Conservation (phyloP, 1,284 basidiomycete genomes). For the Moesziomyces antarcticus region DNA sequence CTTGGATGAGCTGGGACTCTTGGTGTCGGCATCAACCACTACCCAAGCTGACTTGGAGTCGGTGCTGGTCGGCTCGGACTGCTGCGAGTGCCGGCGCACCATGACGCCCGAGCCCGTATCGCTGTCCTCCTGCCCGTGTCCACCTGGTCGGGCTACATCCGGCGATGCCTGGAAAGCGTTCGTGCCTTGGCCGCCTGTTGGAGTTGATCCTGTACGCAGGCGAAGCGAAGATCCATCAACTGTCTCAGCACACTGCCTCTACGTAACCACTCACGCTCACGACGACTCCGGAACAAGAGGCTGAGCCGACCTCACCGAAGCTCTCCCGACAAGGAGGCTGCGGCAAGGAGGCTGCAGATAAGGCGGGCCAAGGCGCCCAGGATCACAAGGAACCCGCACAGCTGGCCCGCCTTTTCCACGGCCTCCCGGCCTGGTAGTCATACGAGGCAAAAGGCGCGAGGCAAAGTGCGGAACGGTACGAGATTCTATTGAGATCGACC, state of each 20-base stretch:
- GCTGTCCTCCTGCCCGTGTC: constrained; percentile 24
- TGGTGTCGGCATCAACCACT: constrained; percentile 30
- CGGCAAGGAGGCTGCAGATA: neutral
- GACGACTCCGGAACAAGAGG: neutral
- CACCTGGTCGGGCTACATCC: no score
- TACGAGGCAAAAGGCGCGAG: constrained; percentile 37
- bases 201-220: no score
- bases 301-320: constrained; percentile 5
- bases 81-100: constrained; percentile 19
- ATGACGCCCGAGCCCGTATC: constrained; percentile 39
- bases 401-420: constrained; percentile 27
- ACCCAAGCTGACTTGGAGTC: constrained; percentile 23
- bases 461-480: constrained; percentile 27
- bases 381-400: constrained; percentile 31
- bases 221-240: no score
- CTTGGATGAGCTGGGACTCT: constrained; percentile 15
- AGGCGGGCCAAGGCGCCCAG: constrained; percentile 20
- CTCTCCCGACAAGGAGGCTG: neutral
- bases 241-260: neutral
- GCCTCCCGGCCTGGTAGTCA: constrained; percentile 32
- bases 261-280: neutral
- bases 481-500: constrained; percentile 37
- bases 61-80: constrained; percentile 16
- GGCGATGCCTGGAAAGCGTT: no score
- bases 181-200: no score